phyloP scores from a whole-genome alignment of 2,329 filamentous ascomycete genomes.

The Teratosphaeria pseudoeucalypti region DNA sequence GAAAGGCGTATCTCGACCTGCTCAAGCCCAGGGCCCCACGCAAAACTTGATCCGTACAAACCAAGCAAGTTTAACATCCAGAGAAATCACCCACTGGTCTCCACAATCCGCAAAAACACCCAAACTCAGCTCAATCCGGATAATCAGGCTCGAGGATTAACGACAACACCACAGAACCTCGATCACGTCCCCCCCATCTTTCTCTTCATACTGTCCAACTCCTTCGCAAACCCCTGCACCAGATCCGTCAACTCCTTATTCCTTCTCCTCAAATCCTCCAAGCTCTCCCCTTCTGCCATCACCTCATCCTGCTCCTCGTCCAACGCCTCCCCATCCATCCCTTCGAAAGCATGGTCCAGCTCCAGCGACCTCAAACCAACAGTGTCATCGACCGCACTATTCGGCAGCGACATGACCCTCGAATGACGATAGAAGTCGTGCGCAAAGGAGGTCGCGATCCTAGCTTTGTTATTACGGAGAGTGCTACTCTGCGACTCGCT shows the following conservation, averaged over 20 bases:
- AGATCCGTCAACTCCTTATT: conserved; percentile 6
- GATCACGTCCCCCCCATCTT: background rate
- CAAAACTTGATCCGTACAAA: background rate
- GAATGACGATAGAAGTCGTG: conserved; percentile 13
- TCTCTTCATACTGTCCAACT: conserved; percentile 7
- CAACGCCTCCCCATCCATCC: background rate
- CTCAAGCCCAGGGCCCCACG: background rate
- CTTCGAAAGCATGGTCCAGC: background rate
- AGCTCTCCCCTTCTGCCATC: background rate
- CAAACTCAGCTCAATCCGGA: background rate
- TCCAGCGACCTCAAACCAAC: background rate
- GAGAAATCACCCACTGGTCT: background rate
- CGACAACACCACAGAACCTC: background rate
- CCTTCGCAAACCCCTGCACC: conserved; percentile 5
- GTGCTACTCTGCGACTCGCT: background rate
- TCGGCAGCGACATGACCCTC: background rate
- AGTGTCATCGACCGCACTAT: background rate
- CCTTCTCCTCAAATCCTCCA: conserved; percentile 3
- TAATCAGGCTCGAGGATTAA: no score
- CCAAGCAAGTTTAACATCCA: background rate
- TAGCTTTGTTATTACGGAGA: conserved; percentile 2
- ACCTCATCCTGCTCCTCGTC: background rate
- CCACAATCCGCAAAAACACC: background rate
- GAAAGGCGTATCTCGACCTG: background rate
- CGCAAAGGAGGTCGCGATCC: conserved; percentile 12